Percentiles rank a stretch among this genome's conserved stretches.
Conservation (phyloP, 2,329 filamentous ascomycete species). For the Zalaria obscura region DNA sequence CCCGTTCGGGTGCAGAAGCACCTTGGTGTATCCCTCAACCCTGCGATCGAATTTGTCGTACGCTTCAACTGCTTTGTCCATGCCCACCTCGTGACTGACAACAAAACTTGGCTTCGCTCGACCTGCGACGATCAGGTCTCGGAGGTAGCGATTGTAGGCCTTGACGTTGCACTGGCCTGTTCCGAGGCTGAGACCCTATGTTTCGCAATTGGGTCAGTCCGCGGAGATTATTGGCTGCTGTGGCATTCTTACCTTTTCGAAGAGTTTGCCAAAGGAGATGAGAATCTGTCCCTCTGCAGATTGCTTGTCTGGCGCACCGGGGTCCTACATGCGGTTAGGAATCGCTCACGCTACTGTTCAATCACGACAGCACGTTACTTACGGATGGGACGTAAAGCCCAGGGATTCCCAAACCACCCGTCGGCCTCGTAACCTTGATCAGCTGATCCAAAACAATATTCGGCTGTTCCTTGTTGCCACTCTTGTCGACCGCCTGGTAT, state of each 20-base stretch:
- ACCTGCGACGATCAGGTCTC: slow-evolving; percentile 50
- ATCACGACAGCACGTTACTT: neutral
- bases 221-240: neutral
- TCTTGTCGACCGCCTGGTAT: slow-evolving; percentile 45
- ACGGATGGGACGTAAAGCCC: slow-evolving; percentile 30
- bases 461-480: slow-evolving; percentile 44
- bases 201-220: neutral
- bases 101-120: slow-evolving; percentile 54
- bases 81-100: slow-evolving; percentile 48
- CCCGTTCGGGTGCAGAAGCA: slow-evolving; percentile 52
- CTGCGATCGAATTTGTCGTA: slow-evolving; percentile 55
- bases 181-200: slow-evolving; percentile 42
- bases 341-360: neutral
- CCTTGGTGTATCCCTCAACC: slow-evolving; percentile 54
- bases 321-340: slow-evolving; percentile 24
- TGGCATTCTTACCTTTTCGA: slow-evolving; percentile 42
- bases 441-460: slow-evolving; percentile 51
- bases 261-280: slow-evolving; percentile 52
- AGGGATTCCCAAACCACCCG: slow-evolving; percentile 47
- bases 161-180: slow-evolving; percentile 57
- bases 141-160: slow-evolving; percentile 50
- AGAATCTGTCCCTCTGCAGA: slow-evolving; percentile 49
- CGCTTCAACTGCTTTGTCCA: slow-evolving; percentile 41
- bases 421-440: slow-evolving; percentile 47
- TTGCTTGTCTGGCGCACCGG: slow-evolving; percentile 47